Conservation (phyloP, 768 basidiomycete species). For the Tricholoma sp. region DNA sequence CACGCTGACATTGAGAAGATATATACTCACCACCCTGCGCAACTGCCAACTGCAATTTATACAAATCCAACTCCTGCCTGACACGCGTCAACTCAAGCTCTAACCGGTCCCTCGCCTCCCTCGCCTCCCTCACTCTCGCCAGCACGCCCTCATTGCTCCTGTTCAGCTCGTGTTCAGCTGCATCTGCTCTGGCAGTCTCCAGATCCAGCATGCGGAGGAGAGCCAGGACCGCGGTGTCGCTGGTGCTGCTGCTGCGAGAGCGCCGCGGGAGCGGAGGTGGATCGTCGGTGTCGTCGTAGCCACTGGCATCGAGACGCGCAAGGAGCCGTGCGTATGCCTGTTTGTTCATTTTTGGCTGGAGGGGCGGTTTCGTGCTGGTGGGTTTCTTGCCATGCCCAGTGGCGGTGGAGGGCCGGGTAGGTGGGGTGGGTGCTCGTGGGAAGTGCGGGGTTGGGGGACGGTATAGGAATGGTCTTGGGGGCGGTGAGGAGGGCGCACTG, state of each 20-base stretch:
- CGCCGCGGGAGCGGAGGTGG: constrained; percentile 1
- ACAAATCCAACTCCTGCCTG: constrained; percentile 47
- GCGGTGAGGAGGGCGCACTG: not conserved
- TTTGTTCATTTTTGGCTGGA: constrained; percentile 1
- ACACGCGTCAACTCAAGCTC: constrained; percentile 27
- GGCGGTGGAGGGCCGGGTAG: not conserved
- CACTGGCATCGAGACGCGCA: not conserved
- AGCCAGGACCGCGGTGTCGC: not conserved
- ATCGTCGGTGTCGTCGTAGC: not conserved
- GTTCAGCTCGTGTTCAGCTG: constrained; percentile 26
- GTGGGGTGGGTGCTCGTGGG: not conserved
- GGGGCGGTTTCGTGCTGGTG: not conserved
- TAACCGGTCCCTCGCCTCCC: constrained; percentile 23
- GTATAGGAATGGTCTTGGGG: not conserved
- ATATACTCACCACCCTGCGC: constrained; percentile 42
- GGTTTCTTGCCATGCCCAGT: not conserved
- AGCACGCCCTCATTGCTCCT: constrained; percentile 21
- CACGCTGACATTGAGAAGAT: not conserved
- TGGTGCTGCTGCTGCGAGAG: constrained; percentile 1
- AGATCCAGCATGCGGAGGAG: constrained; percentile 18
- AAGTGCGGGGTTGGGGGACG: constrained; percentile 10
- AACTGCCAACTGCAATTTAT: constrained; percentile 52
- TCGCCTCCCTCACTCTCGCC: constrained; percentile 24
- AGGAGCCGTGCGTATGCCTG: constrained; percentile 4
- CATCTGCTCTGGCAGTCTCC: constrained; percentile 35